These are phyloP conservation scores for Diplodia corticola DNA, from an alignment of 2,329 filamentous ascomycete genomes.

Conservation along the genomic window DNA sequence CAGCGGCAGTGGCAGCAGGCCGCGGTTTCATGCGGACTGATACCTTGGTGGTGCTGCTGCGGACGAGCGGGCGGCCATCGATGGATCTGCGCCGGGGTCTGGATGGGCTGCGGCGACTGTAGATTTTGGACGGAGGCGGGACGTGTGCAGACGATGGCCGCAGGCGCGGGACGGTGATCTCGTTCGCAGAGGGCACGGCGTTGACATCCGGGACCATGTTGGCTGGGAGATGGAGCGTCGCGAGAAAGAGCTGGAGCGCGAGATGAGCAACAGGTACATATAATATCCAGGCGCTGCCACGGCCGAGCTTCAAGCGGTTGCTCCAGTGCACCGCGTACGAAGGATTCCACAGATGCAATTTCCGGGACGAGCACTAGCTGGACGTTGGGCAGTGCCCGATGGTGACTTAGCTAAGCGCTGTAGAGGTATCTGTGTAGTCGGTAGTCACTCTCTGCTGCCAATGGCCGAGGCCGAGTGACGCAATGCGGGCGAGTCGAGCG, in stretches of 20 bases:
- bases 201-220: not conserved
- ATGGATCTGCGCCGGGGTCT: slow-evolving; percentile 9
- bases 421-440: no score
- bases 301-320: not conserved
- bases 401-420: not conserved
- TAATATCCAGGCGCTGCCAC: not conserved
- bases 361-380: not conserved
- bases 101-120: not conserved
- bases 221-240: not conserved
- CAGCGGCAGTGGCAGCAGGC: not conserved
- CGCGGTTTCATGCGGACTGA: slow-evolving; percentile 12
- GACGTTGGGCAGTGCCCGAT: not conserved
- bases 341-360: not conserved
- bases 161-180: not conserved
- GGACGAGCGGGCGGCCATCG: slow-evolving; percentile 3
- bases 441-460: no score
- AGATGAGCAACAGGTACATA: not conserved
- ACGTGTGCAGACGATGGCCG: not conserved
- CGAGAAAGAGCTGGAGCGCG: not conserved
- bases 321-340: not conserved
- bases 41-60: not conserved
- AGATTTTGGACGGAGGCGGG: not conserved
- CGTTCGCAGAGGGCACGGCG: no score
- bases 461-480: not conserved
- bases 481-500: not conserved